phyloP scores from a whole-genome alignment of 768 basidiomycete genomes.

The Boletus sensibilis region DNA sequence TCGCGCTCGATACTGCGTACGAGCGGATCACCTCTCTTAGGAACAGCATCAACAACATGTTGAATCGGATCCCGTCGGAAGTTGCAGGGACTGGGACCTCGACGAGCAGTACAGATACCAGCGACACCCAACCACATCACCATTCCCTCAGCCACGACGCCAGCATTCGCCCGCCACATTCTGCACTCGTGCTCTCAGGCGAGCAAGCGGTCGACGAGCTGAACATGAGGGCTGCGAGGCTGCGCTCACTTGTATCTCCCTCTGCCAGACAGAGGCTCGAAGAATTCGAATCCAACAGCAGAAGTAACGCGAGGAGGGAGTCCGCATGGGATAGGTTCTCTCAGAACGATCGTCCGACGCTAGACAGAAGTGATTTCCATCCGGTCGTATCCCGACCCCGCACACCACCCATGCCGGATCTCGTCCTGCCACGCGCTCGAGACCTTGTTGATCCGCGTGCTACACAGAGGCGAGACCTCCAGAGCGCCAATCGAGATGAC shows the following conservation, averaged over 20 bases:
- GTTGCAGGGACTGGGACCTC: constrained; percentile 9
- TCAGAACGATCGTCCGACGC: constrained; percentile 16
- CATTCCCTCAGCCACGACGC: constrained; percentile 18
- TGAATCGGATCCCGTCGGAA: constrained; percentile 40
- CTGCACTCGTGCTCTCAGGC: constrained; percentile 32
- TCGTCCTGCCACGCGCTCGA: constrained; percentile 20
- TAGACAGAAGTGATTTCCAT: constrained; percentile 16
- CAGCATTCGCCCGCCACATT: constrained; percentile 30
- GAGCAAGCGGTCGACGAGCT: constrained; percentile 27
- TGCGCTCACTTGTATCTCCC: constrained; percentile 31
- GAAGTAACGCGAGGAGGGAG: constrained; percentile 15
- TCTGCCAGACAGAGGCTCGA: constrained; percentile 34
- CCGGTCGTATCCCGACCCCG: constrained; percentile 20
- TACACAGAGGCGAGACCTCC: constrained; percentile 21
- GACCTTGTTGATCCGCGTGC: constrained; percentile 15
- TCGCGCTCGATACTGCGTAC: constrained; percentile 55
- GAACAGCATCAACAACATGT: constrained; percentile 46
- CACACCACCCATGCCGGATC: constrained; percentile 32
- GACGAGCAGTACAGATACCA: constrained; percentile 2
- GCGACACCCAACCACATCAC: constrained; percentile 7
- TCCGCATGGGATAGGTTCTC: constrained; percentile 22
- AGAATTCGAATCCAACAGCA: constrained; percentile 26
- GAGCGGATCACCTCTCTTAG: constrained; percentile 55
- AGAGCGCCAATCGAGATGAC: constrained; percentile 25
- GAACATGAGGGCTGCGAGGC: constrained; percentile 28